Conservation (phyloP, 1,284 basidiomycete species). For the Ustilago cynodontis region DNA sequence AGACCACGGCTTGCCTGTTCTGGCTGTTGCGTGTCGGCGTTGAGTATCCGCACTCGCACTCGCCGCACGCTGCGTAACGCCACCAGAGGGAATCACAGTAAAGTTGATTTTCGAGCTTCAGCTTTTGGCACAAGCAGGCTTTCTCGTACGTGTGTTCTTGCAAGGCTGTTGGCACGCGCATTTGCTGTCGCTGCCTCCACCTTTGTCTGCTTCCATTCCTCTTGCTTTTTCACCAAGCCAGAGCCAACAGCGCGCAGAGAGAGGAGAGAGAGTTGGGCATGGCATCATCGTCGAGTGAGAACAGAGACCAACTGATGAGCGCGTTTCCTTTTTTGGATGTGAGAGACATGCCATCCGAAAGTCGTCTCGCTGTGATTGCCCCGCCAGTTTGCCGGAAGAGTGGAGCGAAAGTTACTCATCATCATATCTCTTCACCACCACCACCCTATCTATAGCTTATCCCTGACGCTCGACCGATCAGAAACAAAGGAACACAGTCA, state of each 20-base stretch:
- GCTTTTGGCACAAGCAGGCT: neutral
- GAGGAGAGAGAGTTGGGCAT: neutral
- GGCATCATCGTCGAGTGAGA: neutral
- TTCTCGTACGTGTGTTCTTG: neutral
- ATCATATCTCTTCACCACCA: constrained; percentile 7
- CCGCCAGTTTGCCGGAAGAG: neutral
- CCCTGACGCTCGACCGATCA: neutral
- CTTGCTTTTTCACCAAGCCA: neutral
- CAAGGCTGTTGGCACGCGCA: constrained; percentile 27
- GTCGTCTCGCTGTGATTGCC: neutral
- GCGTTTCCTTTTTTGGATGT: neutral
- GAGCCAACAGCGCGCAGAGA: constrained; percentile 1
- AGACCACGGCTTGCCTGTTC: neutral
- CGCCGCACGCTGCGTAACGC: neutral
- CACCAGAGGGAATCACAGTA: neutral
- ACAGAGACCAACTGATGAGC: neutral
- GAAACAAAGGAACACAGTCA: constrained; percentile 1
- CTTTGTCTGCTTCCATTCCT: neutral
- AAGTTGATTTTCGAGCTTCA: neutral
- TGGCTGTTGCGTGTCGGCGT: neutral
- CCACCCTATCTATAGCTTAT: constrained; percentile 6
- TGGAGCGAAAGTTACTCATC: neutral
- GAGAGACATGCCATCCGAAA: neutral
- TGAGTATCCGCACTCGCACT: neutral
- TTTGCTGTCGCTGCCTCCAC: constrained; percentile 30